These are phyloP conservation scores for Cyberlindnera sargentensis DNA, from an alignment of 805 yeast species.

Conservation along the genomic window DNA sequence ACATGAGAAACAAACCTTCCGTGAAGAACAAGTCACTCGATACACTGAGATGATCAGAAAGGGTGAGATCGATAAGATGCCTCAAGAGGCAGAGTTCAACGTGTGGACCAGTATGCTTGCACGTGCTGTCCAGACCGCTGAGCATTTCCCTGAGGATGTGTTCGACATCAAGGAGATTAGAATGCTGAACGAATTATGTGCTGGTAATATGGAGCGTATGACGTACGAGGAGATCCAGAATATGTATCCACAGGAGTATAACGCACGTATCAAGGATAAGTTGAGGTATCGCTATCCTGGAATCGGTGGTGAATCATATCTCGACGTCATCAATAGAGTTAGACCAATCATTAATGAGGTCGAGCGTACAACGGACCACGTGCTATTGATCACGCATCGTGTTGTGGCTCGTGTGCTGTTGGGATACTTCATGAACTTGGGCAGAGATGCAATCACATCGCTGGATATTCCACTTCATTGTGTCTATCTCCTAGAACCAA, in stretches of 20 bases:
- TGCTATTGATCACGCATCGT: slow-evolving; percentile 77
- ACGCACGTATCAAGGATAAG: slow-evolving; percentile 68
- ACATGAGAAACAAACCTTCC: slow-evolving; percentile 61
- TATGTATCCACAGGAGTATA: slow-evolving; percentile 70
- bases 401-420: slow-evolving; percentile 83
- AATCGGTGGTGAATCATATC: slow-evolving; percentile 91
- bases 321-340: slow-evolving; percentile 87
- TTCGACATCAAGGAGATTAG: slow-evolving; percentile 83
- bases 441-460: slow-evolving; percentile 74
- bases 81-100: slow-evolving; percentile 69
- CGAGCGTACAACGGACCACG: slow-evolving; percentile 85
- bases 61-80: slow-evolving; percentile 31
- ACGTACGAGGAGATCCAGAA: slow-evolving; percentile 81
- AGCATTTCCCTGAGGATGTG: slow-evolving; percentile 62
- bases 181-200: slow-evolving; percentile 89
- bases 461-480: slow-evolving; percentile 92
- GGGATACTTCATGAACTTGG: slow-evolving; percentile 83
- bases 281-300: slow-evolving; percentile 91
- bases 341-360: slow-evolving; percentile 88
- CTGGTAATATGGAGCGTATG: slow-evolving; percentile 89
- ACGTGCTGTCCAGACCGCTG: slow-evolving; percentile 74
- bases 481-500: slow-evolving; percentile 81
- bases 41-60: slow-evolving; percentile 31
- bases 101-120: slow-evolving; percentile 90
- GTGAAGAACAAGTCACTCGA: slow-evolving; percentile 50